Evolutionary conservation across 2,329 filamentous ascomycete species (phyloP).

Genomic region (Ophiostoma ulmi): DNA sequence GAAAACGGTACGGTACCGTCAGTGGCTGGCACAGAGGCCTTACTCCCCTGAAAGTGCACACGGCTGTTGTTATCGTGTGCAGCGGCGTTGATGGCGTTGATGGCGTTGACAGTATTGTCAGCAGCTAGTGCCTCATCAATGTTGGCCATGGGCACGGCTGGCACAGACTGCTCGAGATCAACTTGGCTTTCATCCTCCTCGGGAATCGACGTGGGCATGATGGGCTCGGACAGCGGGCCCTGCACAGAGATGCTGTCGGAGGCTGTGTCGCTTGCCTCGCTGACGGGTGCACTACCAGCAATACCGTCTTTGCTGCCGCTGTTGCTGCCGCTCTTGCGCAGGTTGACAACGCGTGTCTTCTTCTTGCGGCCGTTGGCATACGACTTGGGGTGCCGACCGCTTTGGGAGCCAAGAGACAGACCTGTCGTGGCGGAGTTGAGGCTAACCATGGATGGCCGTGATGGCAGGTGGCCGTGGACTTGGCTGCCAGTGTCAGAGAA

Average conservation of each 20-base stretch:
- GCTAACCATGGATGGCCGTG: conserved; percentile 61
- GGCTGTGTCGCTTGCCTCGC: conserved; percentile 47
- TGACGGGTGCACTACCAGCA: conserved; percentile 44
- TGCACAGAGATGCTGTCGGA: conserved; percentile 48
- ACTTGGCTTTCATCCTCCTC: conserved; percentile 48
- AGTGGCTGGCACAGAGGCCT: neutral
- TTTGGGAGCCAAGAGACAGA: conserved; percentile 57
- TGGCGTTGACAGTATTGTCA: neutral
- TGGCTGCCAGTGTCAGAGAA: conserved; percentile 67
- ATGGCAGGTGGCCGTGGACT: conserved; percentile 57
- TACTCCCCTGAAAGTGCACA: conserved; percentile 15
- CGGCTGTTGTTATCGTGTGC: conserved; percentile 7
- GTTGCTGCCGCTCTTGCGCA: conserved; percentile 54
- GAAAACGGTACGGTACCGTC: conserved; percentile 16
- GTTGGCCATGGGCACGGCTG: conserved; percentile 16
- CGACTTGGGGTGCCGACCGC: conserved; percentile 53
- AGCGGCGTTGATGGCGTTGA: neutral
- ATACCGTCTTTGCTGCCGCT: conserved; percentile 27
- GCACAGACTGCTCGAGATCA: neutral
- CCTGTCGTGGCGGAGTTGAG: conserved; percentile 57
- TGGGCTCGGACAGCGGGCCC: conserved; percentile 57
- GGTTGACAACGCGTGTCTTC: conserved; percentile 77
- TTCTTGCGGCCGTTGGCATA: conserved; percentile 62
- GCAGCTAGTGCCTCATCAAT: conserved; percentile 21
- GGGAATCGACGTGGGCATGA: conserved; percentile 51